phyloP scores from a whole-genome alignment of 345 rosid species.

The Boechera divaricarpa region DNA sequence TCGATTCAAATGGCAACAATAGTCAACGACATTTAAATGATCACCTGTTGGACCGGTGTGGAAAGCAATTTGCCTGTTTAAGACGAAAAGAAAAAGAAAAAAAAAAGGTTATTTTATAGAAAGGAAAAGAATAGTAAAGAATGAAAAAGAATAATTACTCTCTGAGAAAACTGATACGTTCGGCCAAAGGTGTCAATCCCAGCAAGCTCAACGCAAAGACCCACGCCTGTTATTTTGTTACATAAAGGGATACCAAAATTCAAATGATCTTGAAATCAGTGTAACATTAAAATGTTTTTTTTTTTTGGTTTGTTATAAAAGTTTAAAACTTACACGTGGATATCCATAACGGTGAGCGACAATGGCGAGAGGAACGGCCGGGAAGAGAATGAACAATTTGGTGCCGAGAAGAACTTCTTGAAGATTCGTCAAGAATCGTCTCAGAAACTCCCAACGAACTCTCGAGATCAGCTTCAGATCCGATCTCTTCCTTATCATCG shows the following conservation, averaged over 20 bases:
- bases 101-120: neutral
- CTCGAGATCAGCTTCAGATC: conserved; percentile 44
- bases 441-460: conserved; percentile 38
- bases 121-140: too few relatives aligned
- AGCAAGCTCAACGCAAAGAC: conserved; percentile 80
- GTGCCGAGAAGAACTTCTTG: conserved; percentile 48
- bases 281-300: neutral
- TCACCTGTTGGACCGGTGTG: conserved; percentile 95
- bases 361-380: conserved; percentile 42
- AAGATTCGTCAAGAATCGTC: conserved; percentile 31
- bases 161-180: conserved; percentile 87
- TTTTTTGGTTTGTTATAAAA: neutral
- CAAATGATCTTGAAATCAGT: neutral
- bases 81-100: neutral
- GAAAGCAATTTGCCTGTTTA: conserved; percentile 83
- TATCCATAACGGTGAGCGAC: conserved; percentile 33
- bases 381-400: conserved; percentile 42
- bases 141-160: conserved; percentile 60
- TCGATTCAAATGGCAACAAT: neutral
- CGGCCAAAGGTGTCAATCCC: conserved; percentile 82
- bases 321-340: conserved; percentile 37
- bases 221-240: conserved; percentile 55
- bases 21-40: too few relatives aligned
- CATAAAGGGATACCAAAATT: neutral
- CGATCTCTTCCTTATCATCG: conserved; percentile 45